Evolutionary conservation across 129 eudicot species (phyloP), one percentile per base, ranked within the genome.

Genomic region (Dittrichia graveolens): DNA sequence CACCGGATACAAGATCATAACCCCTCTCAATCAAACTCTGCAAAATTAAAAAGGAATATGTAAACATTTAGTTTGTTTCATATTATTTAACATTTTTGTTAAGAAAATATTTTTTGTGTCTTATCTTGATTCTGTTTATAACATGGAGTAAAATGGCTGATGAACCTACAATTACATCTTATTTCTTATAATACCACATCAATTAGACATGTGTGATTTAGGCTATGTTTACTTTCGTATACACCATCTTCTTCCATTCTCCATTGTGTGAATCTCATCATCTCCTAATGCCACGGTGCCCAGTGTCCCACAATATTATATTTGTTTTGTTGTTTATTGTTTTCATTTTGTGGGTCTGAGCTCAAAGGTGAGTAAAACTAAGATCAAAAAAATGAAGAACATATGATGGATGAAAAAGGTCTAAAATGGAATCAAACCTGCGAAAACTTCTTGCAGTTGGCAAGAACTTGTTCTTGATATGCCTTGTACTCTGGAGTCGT

Each of bases 1-100:
- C 97, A 69, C 97, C 97, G 34, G 97, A 92, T 13, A 92, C 97
- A 78, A 92, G 94, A 54, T 85, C 83, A 73, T 92, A 92, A 47
- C 96, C 97, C 82, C 40, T 79, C 78, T 85, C 89, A n/a, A 79
- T 45, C 82, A 92, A 78, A 72, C 86, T 81, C 96, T 92, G 89
- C 83, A 85, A 46, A 70, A 54, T 16, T 72, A 53, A 63, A 35
- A 13, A 40, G 69, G 46, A 24, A 50, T 15, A 47, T 43, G 50
- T 67, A 73, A 11, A 8, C 31, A 47, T 62, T 62, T 39, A 74
- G 37, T 37, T 8, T 10, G 6, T 12, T 14, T 53, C 15, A 19
- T 19, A 24, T 11, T 34, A 19, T 41, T 52, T 4, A 53, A 53
- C 41, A 42, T n/a, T 50, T 41, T 5, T 62, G n/a, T 41, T 52